Base-by-base conservation (phyloP, 1,139 yeast genomes). In the Saccharomycopsis phalli region DNA sequence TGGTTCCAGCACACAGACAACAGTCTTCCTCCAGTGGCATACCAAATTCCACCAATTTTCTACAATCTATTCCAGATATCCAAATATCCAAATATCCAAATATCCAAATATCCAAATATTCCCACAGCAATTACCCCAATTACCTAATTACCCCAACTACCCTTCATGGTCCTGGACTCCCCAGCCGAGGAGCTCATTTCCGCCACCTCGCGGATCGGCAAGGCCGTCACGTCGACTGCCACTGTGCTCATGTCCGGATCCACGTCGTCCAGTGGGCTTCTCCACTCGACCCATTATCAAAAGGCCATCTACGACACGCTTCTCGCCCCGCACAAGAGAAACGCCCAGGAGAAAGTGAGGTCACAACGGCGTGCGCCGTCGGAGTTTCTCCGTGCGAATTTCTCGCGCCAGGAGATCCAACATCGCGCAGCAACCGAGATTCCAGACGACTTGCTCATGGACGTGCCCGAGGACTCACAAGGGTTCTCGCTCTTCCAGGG, bases 401-500 rank as follows among this genome's bases (percentile, higher is more conserved):
- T 50, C 59, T 2, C 51, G n/a, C 40, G 49, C 14, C 50, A 48
- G 34, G 53, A 59, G 23, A 47, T 48, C 21, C 54, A 53, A 11
- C 62, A 57, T 42, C 67, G 67, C 47, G 58, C 71, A n/a, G 51
- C 66, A 35, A 64, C 71, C 25, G 60, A 66, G 40, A 62, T 79
- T 18, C 69, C 81, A 4, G 81, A 76, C 46, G 81, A 75, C 31
- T 51, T 77, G 47, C 60, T 79, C 36, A 54, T 59, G 11, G 72
- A 74, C 38, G 57, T 76, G 8, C 79, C 80, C 51, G 53, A 18
- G 52, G 52, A 22, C 49, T 54, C 28, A 44, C 19, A 22, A n/a
- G 27, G 50, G 11, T 74, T 66, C 52, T 72, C 83, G 1, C 58
- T 80, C 16, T 76, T 71, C 50, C 84, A 80, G 54, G 87, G 86